phyloP scores from a whole-genome alignment of 106 monocot species.

The Ottelia alismoides region DNA sequence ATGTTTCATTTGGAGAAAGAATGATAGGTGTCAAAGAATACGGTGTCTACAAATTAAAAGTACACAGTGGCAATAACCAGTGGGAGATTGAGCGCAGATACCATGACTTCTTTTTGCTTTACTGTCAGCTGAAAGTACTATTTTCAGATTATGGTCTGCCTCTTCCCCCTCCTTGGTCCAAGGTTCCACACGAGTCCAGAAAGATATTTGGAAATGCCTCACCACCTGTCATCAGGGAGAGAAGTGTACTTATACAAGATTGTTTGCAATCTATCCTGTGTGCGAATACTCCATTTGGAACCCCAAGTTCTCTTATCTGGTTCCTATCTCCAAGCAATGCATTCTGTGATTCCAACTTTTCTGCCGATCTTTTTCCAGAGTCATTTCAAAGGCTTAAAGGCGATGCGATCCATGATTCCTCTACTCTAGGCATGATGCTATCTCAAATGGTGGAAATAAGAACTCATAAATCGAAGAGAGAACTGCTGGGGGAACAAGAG shows the following conservation, averaged over 20 bases:
- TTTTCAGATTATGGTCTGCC: slow-evolving; percentile 37
- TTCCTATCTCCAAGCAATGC: slow-evolving; percentile 59
- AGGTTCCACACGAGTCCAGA: slow-evolving; percentile 55
- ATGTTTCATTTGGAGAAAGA: slow-evolving; percentile 95
- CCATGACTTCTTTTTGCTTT: slow-evolving; percentile 77
- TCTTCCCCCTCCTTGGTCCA: slow-evolving; percentile 75
- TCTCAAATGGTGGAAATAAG: slow-evolving; percentile 62
- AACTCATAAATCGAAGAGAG: slow-evolving; percentile 45
- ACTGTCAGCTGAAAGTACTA: slow-evolving; percentile 40
- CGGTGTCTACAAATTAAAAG: slow-evolving; percentile 59
- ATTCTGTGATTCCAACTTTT: slow-evolving; percentile 11
- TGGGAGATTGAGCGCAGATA: slow-evolving; percentile 91
- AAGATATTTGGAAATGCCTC: slow-evolving; percentile 88
- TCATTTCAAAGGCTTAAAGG: slow-evolving; percentile 28
- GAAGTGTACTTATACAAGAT: slow-evolving; percentile 82
- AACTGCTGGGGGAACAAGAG: slow-evolving; percentile 68
- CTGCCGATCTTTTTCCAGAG: slow-evolving; percentile 23
- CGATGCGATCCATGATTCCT: slow-evolving; percentile 12
- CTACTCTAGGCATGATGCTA: slow-evolving; percentile 51
- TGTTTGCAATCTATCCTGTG: slow-evolving; percentile 62
- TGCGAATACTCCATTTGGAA: slow-evolving; percentile 41
- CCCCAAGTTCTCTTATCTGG: slow-evolving; percentile 37
- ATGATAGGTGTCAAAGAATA: slow-evolving; percentile 91
- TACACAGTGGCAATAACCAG: slow-evolving; percentile 42
- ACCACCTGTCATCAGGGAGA: slow-evolving; percentile 53